phyloP scores from a whole-genome alignment of 2,329 filamentous ascomycete genomes.

The Xylariomycetidae sp. region DNA sequence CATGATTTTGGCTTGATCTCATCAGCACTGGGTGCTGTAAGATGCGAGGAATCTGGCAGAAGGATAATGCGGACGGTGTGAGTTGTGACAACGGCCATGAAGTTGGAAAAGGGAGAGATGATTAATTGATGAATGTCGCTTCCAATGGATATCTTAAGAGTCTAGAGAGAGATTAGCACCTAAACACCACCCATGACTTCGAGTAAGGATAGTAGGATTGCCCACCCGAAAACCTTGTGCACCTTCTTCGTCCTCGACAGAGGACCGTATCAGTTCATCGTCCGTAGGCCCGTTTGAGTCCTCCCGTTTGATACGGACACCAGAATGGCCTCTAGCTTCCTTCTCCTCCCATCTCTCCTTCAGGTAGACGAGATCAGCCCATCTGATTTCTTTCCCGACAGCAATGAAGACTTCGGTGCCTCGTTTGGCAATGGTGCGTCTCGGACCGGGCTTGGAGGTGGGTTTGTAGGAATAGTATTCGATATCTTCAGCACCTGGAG shows the following conservation, averaged over 20 bases:
- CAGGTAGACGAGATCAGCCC: conserved; percentile 77
- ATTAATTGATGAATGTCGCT: conserved; percentile 80
- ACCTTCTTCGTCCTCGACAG: conserved; percentile 20
- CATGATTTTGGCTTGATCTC: conserved; percentile 79
- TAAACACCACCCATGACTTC: conserved; percentile 5
- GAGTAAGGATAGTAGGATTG: conserved; percentile 7
- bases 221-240: conserved; percentile 45
- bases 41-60: conserved; percentile 75
- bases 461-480: conserved; percentile 36
- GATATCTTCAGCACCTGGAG: conserved; percentile 35
- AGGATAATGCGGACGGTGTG: conserved; percentile 85
- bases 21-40: conserved; percentile 62
- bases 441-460: conserved; percentile 39
- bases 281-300: conserved; percentile 33
- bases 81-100: conserved; percentile 78
- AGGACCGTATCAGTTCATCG: conserved; percentile 25
- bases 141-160: conserved; percentile 71
- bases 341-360: conserved; percentile 58
- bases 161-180: conserved; percentile 38
- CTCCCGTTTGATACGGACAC: conserved; percentile 44
- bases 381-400: conserved; percentile 83
- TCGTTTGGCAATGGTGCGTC: conserved; percentile 69
- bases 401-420: conserved; percentile 88
- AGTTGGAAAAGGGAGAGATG: conserved; percentile 76
- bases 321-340: conserved; percentile 27